phyloP scores from a whole-genome alignment of 164 flowering plant genomes.

The Piper betle region DNA sequence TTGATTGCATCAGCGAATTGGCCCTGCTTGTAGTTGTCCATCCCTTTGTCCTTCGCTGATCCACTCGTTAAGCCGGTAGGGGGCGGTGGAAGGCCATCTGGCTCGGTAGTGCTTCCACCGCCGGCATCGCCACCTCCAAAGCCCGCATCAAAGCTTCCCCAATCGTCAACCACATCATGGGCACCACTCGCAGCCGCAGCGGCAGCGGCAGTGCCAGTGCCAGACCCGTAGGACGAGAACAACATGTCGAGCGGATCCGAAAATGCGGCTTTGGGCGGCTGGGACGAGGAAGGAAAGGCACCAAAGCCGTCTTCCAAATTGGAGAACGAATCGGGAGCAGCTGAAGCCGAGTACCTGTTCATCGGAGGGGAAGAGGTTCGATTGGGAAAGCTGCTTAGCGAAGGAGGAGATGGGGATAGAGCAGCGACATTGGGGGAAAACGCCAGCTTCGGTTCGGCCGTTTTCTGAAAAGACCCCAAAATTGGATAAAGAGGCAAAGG shows the following conservation, averaged over 20 bases:
- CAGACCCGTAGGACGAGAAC: slow-evolving; percentile 38
- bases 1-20: slow-evolving; percentile 97
- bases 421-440: slow-evolving; percentile 9
- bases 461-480: slow-evolving; percentile 32
- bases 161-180: slow-evolving; percentile 34
- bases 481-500: slow-evolving; percentile 58
- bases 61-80: slow-evolving; percentile 73
- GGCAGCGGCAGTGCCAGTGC: background rate
- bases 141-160: slow-evolving; percentile 50
- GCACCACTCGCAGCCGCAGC: slow-evolving; percentile 14
- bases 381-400: background rate
- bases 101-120: slow-evolving; percentile 55
- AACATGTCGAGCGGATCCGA: slow-evolving; percentile 55
- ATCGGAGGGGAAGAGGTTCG: background rate
- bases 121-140: slow-evolving; percentile 36
- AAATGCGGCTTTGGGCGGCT: slow-evolving; percentile 13
- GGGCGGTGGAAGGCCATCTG: slow-evolving; percentile 93
- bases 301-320: slow-evolving; percentile 32
- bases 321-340: slow-evolving; percentile 8
- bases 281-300: slow-evolving; percentile 16
- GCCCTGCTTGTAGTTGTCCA: slow-evolving; percentile 81
- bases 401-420: slow-evolving; percentile 5
- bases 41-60: slow-evolving; percentile 71
- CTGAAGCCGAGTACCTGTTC: slow-evolving; percentile 18
- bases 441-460: background rate